phyloP scores from a whole-genome alignment of 768 basidiomycete genomes.

The Mycena indigotica region DNA sequence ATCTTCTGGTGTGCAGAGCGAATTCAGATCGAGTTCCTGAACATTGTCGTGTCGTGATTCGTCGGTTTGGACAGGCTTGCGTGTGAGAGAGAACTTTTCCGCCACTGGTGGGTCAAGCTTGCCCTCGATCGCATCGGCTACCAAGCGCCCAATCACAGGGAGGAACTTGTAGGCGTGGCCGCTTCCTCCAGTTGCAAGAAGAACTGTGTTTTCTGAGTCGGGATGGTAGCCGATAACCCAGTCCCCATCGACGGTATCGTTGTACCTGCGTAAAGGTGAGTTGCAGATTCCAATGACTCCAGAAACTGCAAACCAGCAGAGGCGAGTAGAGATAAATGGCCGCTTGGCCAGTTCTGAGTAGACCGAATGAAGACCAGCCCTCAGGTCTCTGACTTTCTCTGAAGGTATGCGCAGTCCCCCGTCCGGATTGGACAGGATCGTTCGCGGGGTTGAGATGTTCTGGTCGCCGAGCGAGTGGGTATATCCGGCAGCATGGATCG shows the following conservation, averaged over 20 bases:
- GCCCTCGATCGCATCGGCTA: conserved; percentile 71
- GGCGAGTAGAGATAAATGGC: conserved; percentile 68
- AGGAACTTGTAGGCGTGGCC: conserved; percentile 95
- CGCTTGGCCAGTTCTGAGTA: conserved; percentile 80
- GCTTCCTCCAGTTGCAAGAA: conserved; percentile 86
- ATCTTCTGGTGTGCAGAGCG: conserved; percentile 55
- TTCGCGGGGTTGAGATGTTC: conserved; percentile 74
- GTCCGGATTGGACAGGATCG: conserved; percentile 60
- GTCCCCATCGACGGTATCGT: conserved; percentile 82
- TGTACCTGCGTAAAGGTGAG: conserved; percentile 76
- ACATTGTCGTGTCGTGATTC: conserved; percentile 34
- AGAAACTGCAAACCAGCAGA: conserved; percentile 97
- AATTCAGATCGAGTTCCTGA: conserved; percentile 45
- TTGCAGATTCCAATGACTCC: too few species aligned
- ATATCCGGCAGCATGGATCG: conserved; percentile 75
- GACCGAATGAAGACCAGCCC: conserved; percentile 52
- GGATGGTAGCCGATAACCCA: conserved; percentile 85
- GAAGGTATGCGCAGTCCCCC: conserved; percentile 69
- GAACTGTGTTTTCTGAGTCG: conserved; percentile 50
- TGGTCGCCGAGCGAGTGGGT: conserved; percentile 44
- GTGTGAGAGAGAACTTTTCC: conserved; percentile 65
- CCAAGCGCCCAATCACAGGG: conserved; percentile 78
- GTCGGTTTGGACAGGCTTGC: conserved; percentile 39
- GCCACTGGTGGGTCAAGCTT: conserved; percentile 54
- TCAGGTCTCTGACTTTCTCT: conserved; percentile 49